Base-by-base conservation (phyloP, 257 asterid species). In the Verbascum thapsus region DNA sequence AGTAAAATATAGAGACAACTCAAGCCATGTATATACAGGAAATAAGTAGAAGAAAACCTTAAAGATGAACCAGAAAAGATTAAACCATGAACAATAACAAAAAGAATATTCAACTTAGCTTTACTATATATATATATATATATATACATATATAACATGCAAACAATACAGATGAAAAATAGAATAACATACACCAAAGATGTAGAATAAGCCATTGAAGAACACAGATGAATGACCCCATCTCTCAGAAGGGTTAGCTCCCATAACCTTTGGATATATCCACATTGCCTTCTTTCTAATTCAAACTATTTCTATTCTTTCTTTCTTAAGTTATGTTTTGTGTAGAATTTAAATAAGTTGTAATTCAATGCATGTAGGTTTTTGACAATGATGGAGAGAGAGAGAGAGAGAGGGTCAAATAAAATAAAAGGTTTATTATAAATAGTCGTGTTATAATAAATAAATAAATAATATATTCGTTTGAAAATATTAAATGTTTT, bases 221-320 rank as follows among this genome's bases (percentile, higher is more conserved):
- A 72, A 85, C 80, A 91, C 89, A 53, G 98, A 75, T 55, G 98
- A 89, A 76, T 92, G 97, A 45, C 98, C 98, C 98, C 98, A 92
- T 87, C 98, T 89, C 76, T 89, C 91, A 69, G 91, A 85, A 81
- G 96, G 97, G 67, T 69, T 75, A 51, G 82, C 72, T 37, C 95
- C 97, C 72, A 70, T 59, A 51, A 87, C 78, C 72, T 81, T 87
- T 23, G 97, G 98, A 70, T 70, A 78, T 23, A 78, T 37, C 97
- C 88, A 83, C 95, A 86, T 81, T 81, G 94, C 82, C 64, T 77
- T 85, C 68, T 76, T 86, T 71, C 71, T 75, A 56, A 61, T 74
- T 56, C 71, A 91, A 7, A 83, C 95, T 95, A 85, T 80, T 60
- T 37, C 58, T 49, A 22, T 4, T 5, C 0, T 10, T 17, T 42